Evolutionary conservation across 2,329 filamentous ascomycete genomes (phyloP), one percentile per base, ranked within the genome.

Genomic region (Fusarium palustre): DNA sequence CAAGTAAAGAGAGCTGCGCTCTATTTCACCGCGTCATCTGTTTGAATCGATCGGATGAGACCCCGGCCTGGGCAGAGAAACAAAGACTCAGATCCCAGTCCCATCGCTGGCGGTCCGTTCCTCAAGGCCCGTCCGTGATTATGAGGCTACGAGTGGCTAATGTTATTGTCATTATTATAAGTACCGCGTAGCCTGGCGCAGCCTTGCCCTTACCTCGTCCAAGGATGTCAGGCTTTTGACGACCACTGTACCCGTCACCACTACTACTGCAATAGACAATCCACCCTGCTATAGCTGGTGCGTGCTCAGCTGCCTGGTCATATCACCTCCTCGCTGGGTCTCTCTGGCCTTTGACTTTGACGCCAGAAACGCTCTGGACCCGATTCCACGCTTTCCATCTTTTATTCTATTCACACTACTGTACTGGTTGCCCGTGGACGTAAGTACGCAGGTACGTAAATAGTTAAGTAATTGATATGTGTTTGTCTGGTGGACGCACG

Each of bases 241-340:
- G 34, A 34, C 28, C 22, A 50, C 30, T 33, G 45, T 43, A 48
- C 56, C 46, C 47, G 38, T 67, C 52, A 59, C 48, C 33, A 43
- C 24, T 54, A 30, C 39, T 30, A 61, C 53, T 38, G 28, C 30
- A 42, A 46, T 48, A 18, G 16, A 36, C 42, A 48, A 38, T n/a
- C 52, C 41, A 34, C 30, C 31, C 18, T 66, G 38, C 45, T 61
- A 58, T 47, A 38, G 46, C 30, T 69, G 66, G 59, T 68, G 55
- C 47, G 67, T 70, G 68, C 66, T 55, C 52, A 55, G 42, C 48
- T 55, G n/a, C n/a, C n/a, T n/a, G 46, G 62, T 67, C 62, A 62
- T 66, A 47, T 69, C 58, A 62, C 46, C 53, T 69, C 63, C 45
- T 63, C 45, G 39, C 48, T 60, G 55, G 36, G 48, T 28, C 20